phyloP scores from a whole-genome alignment of 1,139 yeast genomes.

The Geotrichum carabidarum region DNA sequence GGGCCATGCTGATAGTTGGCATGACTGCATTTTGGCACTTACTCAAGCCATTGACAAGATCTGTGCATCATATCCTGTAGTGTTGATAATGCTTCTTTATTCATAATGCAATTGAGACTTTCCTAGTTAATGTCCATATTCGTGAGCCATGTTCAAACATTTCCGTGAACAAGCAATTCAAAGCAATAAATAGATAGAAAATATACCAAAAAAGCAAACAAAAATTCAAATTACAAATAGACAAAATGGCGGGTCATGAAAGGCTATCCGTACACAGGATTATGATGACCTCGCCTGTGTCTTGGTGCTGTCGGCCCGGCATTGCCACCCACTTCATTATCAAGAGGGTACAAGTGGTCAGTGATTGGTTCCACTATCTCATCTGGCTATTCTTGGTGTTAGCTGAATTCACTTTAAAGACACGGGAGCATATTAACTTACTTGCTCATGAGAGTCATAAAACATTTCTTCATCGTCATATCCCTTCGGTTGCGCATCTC shows the following conservation, averaged over 20 bases:
- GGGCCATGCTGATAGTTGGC: slow-evolving; percentile 45
- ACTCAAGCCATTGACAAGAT: slow-evolving; percentile 12
- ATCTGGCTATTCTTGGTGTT: slow-evolving; percentile 11
- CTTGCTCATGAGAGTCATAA: slow-evolving; percentile 16
- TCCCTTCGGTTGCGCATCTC: slow-evolving; percentile 18
- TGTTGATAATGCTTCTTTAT: not conserved
- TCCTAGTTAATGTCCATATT: not conserved
- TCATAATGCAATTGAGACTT: not conserved
- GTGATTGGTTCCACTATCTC: slow-evolving; percentile 12
- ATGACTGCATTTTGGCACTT: slow-evolving; percentile 36
- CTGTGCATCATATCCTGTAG: slow-evolving; percentile 11
- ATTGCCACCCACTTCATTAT: not conserved
- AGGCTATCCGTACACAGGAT: slow-evolving; percentile 22
- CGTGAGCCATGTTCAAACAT: not conserved
- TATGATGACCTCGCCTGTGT: slow-evolving; percentile 24
- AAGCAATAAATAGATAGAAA: not conserved
- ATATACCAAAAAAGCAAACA: not conserved
- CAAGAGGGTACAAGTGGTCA: slow-evolving; percentile 8
- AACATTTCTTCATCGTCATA: slow-evolving; percentile 15
- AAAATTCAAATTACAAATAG: not conserved
- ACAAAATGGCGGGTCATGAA: too few relatives aligned
- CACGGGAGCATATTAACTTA: not conserved
- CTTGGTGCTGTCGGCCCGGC: not conserved
- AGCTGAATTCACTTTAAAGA: slow-evolving; percentile 6
- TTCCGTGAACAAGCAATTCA: not conserved